Base-by-base conservation (phyloP, 2,329 filamentous ascomycete species). In the Canariomyces notabilis region DNA sequence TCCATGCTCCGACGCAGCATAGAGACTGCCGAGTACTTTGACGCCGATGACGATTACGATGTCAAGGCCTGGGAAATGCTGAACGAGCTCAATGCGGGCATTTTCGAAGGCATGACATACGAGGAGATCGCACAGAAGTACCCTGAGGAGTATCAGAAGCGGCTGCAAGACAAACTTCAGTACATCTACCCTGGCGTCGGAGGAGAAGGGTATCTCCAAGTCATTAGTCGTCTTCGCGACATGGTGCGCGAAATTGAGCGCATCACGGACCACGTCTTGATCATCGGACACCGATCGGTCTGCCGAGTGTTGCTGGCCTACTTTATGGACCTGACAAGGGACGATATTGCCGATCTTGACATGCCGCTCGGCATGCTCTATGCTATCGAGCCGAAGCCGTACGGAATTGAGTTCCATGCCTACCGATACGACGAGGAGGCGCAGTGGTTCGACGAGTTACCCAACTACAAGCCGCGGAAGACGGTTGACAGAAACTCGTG, bases 31-130 rank as follows among this genome's bases (percentile, higher is more conserved):
- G 82, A 93, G 54, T 85, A 86, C 64, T 98, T 97, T 64, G 87
- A 95, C 56, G 76, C 73, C 0, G 93, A 97, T 54, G 91, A 97
- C 18, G 88, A 95, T 44, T 95, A 91, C 64, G 93, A 97, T 56
- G 83, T 94, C 58, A 98, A 98, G 71, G 87, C 95, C 57, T 95
- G 91, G 89, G 87, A 90, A 60, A 95, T 95, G 88, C 78, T 98
- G 42, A 95, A 98, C 61, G 93, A 98, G 67, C 80, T 98, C 39
- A 94, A 97, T 59, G 85, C 91, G 0, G 93, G 93, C 12, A 78
- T 82, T 40, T 95, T 96, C 70, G 93, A 98, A 62, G 91, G 93
- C 41, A 82, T 96, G 74, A 97, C 93, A 0, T 97, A 98, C 64
- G 79, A 86, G 2, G 87, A 95, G 58, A 97, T 98, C 57, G 83